phyloP scores from a whole-genome alignment of 345 rosid species.

The Salix udensis region DNA sequence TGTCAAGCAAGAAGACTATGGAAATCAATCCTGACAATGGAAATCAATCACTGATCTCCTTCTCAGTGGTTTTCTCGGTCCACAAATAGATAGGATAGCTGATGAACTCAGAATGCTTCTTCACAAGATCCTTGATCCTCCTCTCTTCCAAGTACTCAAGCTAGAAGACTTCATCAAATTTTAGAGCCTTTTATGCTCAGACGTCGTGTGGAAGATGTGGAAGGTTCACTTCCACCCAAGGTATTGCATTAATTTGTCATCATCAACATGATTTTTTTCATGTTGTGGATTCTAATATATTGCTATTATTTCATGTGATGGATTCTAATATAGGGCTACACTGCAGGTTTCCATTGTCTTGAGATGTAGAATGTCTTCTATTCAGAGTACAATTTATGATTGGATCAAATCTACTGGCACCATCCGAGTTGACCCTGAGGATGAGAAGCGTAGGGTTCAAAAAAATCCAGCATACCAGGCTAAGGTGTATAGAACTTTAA shows the following conservation, averaged over 20 bases:
- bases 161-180: slow-evolving; percentile 99
- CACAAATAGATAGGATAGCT: too few species aligned
- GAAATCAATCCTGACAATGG: too few species aligned
- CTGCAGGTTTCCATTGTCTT: slow-evolving; percentile 88
- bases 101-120: too few species aligned
- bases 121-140: too few species aligned
- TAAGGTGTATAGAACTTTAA: slow-evolving; percentile 64
- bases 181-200: slow-evolving; percentile 99
- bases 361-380: slow-evolving; percentile 94
- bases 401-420: slow-evolving; percentile 99
- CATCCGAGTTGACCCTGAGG: slow-evolving; percentile 93
- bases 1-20: too few species aligned
- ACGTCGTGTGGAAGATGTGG: slow-evolving; percentile 98
- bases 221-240: slow-evolving; percentile 99
- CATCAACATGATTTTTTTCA: neutral
- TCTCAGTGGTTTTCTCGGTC: too few species aligned
- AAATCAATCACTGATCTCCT: too few species aligned
- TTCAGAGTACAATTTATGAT: slow-evolving; percentile 96
- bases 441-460: slow-evolving; percentile 67
- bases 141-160: too few species aligned
- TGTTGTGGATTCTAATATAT: neutral
- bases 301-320: slow-evolving; percentile 8
- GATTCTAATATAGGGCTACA: slow-evolving; percentile 27
- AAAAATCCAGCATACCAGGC: slow-evolving; percentile 80
- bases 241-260: slow-evolving; percentile 38